Conservation (phyloP, 345 rosid genomes). For the Linum usitatissimum region DNA sequence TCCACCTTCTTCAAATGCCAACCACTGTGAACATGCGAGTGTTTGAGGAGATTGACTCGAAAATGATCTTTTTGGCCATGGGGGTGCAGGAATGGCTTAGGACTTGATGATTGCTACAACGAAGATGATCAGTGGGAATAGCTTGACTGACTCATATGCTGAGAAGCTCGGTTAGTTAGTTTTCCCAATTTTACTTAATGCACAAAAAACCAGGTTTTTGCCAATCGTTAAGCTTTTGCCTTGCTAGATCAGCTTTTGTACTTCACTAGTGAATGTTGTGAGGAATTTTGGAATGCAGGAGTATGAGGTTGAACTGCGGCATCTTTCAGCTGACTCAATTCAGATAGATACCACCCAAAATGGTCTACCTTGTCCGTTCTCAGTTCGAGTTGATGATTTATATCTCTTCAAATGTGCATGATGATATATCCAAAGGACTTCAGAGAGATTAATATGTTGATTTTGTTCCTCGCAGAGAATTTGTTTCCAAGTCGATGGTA, state of each 20-base stretch:
- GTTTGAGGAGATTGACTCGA: neutral
- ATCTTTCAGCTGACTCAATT: no score
- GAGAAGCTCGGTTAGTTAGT: constrained; percentile 38
- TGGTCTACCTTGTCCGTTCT: no score
- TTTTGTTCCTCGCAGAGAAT: neutral
- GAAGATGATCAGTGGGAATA: constrained; percentile 59
- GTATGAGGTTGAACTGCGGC: no score
- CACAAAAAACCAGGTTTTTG: neutral
- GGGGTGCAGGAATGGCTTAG: constrained; percentile 80
- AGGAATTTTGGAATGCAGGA: no score
- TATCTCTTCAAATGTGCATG: constrained; percentile 51
- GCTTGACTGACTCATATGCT: constrained; percentile 51
- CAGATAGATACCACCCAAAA: no score
- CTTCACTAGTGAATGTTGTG: no score
- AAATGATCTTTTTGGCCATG: neutral
- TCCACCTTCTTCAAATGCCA: neutral
- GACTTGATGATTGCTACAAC: constrained; percentile 81
- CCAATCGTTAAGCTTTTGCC: no score
- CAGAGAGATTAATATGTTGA: constrained; percentile 65
- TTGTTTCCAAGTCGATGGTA: constrained; percentile 67
- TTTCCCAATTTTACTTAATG: neutral
- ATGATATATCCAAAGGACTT: constrained; percentile 64
- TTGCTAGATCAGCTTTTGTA: no score
- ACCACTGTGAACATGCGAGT: neutral
- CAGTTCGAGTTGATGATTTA: no score